A percentile compares a stretch with the other conserved stretches of the same genome.
Evolutionary conservation across 805 yeast genomes (phyloP).

Genomic region (Candida nitratophila): DNA sequence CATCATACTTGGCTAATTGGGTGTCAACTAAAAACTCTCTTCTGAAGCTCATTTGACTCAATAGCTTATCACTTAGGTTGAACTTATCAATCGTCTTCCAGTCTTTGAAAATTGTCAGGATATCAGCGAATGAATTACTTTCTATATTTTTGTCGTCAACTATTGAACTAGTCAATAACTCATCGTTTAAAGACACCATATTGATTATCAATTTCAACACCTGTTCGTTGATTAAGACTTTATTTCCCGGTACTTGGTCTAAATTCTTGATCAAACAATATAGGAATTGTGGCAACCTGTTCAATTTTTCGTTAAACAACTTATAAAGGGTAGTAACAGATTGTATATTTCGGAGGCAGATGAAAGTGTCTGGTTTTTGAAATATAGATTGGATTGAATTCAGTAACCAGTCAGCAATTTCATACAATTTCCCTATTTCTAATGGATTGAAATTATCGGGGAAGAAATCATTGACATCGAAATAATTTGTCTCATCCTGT

Average conservation of each 20-base stretch:
- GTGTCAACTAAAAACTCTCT: neutral
- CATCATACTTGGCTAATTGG: no score
- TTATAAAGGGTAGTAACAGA: conserved; percentile 6
- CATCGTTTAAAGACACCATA: conserved; percentile 13
- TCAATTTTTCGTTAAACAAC: conserved; percentile 10
- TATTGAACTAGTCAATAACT: conserved; percentile 12
- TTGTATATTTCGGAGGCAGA: neutral
- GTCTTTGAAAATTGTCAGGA: conserved; percentile 6
- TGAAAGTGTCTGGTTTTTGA: neutral
- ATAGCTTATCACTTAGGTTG: neutral
- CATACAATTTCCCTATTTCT: conserved; percentile 9
- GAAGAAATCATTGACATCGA: neutral
- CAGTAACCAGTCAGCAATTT: conserved; percentile 8
- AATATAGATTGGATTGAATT: conserved; percentile 1
- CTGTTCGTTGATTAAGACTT: conserved; percentile 4
- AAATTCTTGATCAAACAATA: conserved; percentile 3
- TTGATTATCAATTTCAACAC: conserved; percentile 13
- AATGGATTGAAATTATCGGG: conserved; percentile 1
- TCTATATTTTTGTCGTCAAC: conserved; percentile 3
- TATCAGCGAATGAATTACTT: conserved; percentile 10
- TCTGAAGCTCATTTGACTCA: neutral
- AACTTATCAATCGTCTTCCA: conserved; percentile 14
- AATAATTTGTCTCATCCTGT: neutral
- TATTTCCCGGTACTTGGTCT: conserved; percentile 6
- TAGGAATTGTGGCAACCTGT: conserved; percentile 13